Base-by-base conservation (phyloP, 2,329 filamentous ascomycete genomes). In the Neospermospora avenae region DNA sequence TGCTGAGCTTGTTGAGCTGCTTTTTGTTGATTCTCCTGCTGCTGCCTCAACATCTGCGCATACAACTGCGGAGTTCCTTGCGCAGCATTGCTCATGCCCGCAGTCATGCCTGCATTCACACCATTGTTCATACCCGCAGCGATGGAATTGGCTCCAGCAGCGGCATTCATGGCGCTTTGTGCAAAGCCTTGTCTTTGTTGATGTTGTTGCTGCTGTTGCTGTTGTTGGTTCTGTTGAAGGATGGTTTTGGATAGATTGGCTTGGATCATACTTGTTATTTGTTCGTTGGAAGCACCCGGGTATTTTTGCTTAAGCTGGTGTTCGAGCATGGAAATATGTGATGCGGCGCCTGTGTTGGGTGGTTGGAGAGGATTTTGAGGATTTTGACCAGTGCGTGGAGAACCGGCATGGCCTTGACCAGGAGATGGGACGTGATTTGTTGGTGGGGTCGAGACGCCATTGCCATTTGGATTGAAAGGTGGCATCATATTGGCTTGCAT, bases 11-110 rank as follows among this genome's bases (percentile, higher is more conserved):
- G 41, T 39, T 72, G 74, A n/a, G 72, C 73, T n/a, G 71, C 73
- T 14, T 73, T 74, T 7, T 78, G 72, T n/a, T 81, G 80, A 68
- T 79, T 75, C 62, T 81, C 70, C 65, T 82, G 80, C 34, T 81
- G 77, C 54, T 79, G 77, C 42, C 79, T 76, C 74, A 82, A 76
- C 73, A 81, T 77, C n/a, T 80, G 79, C 37, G 80, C 80, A 66
- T 79, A 82, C 22, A 77, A 70, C 64, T 81, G 79, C 11, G 71
- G 71, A 56, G 77, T 74, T 28, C 75, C 76, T 60, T 78, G 62
- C 13, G 54, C 55, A 41, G 48, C 58, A 57, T 51, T 54, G 18
- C 28, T 57, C 60, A 67, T 67, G 10, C 28, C 28, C 5, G 28
- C 28, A 31, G 28, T 31, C 28, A 31, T 31, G 6, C 28, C 28